Evolutionary conservation across 805 yeast genomes (phyloP).

Genomic region (Starmerella bacillaris): DNA sequence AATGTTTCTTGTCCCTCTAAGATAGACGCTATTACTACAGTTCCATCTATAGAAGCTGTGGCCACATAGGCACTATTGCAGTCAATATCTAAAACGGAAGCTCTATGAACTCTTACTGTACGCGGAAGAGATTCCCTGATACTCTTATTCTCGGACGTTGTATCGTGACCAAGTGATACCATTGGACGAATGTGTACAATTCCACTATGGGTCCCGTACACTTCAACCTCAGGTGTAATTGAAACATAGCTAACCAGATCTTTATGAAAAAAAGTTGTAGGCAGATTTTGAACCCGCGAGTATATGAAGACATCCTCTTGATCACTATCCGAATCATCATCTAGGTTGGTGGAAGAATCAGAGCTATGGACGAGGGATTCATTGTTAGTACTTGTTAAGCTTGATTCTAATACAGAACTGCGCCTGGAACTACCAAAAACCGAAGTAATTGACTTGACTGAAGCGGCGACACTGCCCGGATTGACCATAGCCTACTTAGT

Average conservation of each 20-base stretch:
- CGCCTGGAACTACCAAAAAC: no score
- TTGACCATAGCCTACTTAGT: no score
- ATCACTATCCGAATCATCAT: no score
- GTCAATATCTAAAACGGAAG: constrained; percentile 58
- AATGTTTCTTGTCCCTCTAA: constrained; percentile 42
- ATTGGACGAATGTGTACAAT: constrained; percentile 49
- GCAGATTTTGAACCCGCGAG: constrained; percentile 47
- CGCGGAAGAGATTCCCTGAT: constrained; percentile 43
- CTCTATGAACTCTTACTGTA: constrained; percentile 67
- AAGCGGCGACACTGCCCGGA: no score
- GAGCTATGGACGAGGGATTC: no score
- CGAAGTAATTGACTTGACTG: no score
- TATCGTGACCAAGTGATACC: no score
- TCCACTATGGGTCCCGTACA: constrained; percentile 85
- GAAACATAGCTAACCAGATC: constrained; percentile 65
- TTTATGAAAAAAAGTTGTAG: constrained; percentile 46
- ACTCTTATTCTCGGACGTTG: no score
- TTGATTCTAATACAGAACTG: no score
- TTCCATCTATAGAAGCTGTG: constrained; percentile 87
- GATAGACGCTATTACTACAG: constrained; percentile 64
- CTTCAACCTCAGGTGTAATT: constrained; percentile 41
- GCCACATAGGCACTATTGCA: constrained; percentile 63
- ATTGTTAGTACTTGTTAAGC: no score
- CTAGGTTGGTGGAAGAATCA: no score
- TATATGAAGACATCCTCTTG: constrained; percentile 44